Conservation (phyloP, 1,139 yeast species). For the Wickerhamomyces sp. region DNA sequence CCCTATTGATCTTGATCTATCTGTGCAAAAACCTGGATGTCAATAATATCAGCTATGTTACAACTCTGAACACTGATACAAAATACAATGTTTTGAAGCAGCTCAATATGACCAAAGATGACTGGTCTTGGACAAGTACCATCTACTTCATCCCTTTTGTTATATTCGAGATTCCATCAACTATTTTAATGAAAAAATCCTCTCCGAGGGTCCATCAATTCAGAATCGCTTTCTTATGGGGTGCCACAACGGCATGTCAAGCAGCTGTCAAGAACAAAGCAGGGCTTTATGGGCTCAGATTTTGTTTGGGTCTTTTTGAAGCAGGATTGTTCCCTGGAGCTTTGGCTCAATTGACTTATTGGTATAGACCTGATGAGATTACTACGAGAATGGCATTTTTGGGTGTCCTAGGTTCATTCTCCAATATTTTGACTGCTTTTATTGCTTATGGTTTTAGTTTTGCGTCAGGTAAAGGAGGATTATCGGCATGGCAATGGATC, state of each 20-base stretch:
- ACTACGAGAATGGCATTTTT: conserved; percentile 9
- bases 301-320: conserved; percentile 36
- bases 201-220: conserved; percentile 13
- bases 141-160: conserved; percentile 10
- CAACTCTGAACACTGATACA: conserved; percentile 9
- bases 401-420: conserved; percentile 6
- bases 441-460: conserved; percentile 8
- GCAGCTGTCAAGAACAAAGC: conserved; percentile 10
- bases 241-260: conserved; percentile 8
- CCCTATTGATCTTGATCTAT: conserved; percentile 7
- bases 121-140: conserved; percentile 13
- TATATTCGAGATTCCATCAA: conserved; percentile 12
- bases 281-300: conserved; percentile 35
- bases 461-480: conserved; percentile 26
- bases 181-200: conserved; percentile 8
- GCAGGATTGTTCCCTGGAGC: conserved; percentile 38
- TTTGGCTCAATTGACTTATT: conserved; percentile 6
- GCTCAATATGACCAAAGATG: neutral
- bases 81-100: conserved; percentile 1
- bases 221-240: conserved; percentile 12
- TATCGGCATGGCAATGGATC: conserved; percentile 35
- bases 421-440: conserved; percentile 7
- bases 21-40: conserved; percentile 11
- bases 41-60: conserved; percentile 10
- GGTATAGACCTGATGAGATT: conserved; percentile 13